Evolutionary conservation across 805 yeast genomes (phyloP).

Genomic region (Teunomyces cretensis): DNA sequence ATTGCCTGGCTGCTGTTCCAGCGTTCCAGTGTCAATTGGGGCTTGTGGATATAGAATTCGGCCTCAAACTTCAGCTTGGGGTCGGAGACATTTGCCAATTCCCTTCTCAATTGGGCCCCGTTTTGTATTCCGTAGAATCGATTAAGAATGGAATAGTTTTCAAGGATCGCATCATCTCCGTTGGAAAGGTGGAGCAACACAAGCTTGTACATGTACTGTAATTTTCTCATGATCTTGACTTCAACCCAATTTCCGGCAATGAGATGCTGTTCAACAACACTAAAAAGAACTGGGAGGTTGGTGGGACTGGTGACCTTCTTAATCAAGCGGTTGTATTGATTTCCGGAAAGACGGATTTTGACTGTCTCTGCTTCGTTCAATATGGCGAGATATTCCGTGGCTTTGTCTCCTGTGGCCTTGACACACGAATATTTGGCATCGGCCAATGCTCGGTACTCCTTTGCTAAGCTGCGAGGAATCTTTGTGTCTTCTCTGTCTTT

Average conservation of each 20-base stretch:
- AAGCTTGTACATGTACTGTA: slow-evolving; percentile 29
- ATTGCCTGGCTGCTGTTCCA: slow-evolving; percentile 6
- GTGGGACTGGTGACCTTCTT: slow-evolving; percentile 6
- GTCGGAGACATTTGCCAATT: slow-evolving; percentile 11
- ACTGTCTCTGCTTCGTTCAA: slow-evolving; percentile 7
- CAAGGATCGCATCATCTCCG: slow-evolving; percentile 9
- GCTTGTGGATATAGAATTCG: slow-evolving; percentile 9
- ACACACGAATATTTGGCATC: slow-evolving; percentile 16
- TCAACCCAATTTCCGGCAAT: slow-evolving; percentile 33
- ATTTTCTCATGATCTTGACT: slow-evolving; percentile 15
- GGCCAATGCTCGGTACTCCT: slow-evolving; percentile 7
- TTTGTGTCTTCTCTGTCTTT: slow-evolving; percentile 7
- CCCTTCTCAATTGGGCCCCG: slow-evolving; percentile 11
- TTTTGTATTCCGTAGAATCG: slow-evolving; percentile 24
- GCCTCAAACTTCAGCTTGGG: slow-evolving; percentile 12
- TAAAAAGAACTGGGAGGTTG: slow-evolving; percentile 15
- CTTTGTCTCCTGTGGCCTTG: slow-evolving; percentile 1
- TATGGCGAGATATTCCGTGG: slow-evolving; percentile 11
- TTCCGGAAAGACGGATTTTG: slow-evolving; percentile 18
- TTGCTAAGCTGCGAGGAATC: slow-evolving; percentile 9
- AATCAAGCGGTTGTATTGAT: slow-evolving; percentile 17
- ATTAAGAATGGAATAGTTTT: slow-evolving; percentile 22
- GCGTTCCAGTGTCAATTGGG: slow-evolving; percentile 1
- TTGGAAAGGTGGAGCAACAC: slow-evolving; percentile 19
- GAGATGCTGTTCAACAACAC: slow-evolving; percentile 29